A percentile compares a stretch with the other conserved stretches of the same genome.
Conservation (phyloP, 2,329 filamentous ascomycete species). For the Exophiala calicioides region DNA sequence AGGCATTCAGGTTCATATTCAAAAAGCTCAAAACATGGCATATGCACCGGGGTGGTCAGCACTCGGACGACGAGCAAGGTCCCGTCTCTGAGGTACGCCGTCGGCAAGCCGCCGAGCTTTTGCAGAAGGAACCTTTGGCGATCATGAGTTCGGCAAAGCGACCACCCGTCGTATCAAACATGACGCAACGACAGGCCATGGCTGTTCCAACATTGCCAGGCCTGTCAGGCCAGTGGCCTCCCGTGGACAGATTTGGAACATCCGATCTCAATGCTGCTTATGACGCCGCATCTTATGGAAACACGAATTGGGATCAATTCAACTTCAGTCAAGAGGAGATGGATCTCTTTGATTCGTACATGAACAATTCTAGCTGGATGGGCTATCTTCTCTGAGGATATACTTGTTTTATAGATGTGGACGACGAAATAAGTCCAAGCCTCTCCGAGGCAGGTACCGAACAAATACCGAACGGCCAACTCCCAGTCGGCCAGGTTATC, state of each 20-base stretch:
- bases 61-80: constrained; percentile 31
- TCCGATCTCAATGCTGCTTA: constrained; percentile 26
- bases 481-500: not conserved
- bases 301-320: constrained; percentile 30
- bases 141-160: constrained; percentile 11
- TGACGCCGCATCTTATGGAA: constrained; percentile 27
- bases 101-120: constrained; percentile 6
- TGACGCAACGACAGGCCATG: not conserved
- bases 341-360: constrained; percentile 29
- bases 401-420: too few relatives aligned
- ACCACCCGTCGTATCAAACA: too few relatives aligned
- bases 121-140: constrained; percentile 7
- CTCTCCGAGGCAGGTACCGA: too few relatives aligned
- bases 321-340: constrained; percentile 26
- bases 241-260: constrained; percentile 8
- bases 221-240: constrained; percentile 1
- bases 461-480: too few relatives aligned
- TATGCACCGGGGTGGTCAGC: constrained; percentile 45
- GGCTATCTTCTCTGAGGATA: constrained; percentile 25
- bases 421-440: too few relatives aligned
- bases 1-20: constrained; percentile 70
- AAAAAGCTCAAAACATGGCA: constrained; percentile 72
- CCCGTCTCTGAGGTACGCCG: constrained; percentile 9
- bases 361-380: constrained; percentile 29
- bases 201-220: constrained; percentile 1